Evolutionary conservation across 2,329 filamentous ascomycete genomes (phyloP).

Genomic region (Aspergillus clavatus): DNA sequence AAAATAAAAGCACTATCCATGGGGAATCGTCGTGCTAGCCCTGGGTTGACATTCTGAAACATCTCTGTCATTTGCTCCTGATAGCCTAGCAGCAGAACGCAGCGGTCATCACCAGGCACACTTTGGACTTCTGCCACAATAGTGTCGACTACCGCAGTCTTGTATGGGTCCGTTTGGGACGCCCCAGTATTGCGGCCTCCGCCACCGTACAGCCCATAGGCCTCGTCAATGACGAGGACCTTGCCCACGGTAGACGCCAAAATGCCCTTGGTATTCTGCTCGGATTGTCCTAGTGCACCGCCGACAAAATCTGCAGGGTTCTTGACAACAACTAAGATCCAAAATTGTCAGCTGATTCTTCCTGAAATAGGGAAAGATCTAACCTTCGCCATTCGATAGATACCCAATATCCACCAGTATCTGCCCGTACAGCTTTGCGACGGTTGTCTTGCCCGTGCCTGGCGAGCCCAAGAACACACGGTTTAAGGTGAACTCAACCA

Average conservation of each 20-base stretch:
- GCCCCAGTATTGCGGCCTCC: slow-evolving; percentile 23
- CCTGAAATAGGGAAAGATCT: slow-evolving; percentile 8
- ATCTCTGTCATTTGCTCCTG: slow-evolving; percentile 64
- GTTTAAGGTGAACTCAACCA: slow-evolving; percentile 61
- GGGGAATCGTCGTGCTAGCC: slow-evolving; percentile 62
- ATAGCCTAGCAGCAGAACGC: slow-evolving; percentile 68
- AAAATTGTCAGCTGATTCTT: background rate
- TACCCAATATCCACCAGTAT: slow-evolving; percentile 65
- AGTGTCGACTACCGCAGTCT: slow-evolving; percentile 64
- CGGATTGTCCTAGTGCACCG: slow-evolving; percentile 58
- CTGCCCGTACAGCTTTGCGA: slow-evolving; percentile 66
- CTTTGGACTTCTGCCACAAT: slow-evolving; percentile 70
- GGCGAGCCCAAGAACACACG: slow-evolving; percentile 66
- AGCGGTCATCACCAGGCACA: slow-evolving; percentile 65
- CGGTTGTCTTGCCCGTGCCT: slow-evolving; percentile 71
- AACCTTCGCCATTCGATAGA: slow-evolving; percentile 63
- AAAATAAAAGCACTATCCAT: slow-evolving; percentile 61
- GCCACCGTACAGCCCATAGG: slow-evolving; percentile 58
- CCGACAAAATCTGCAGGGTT: slow-evolving; percentile 72
- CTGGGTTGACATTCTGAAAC: slow-evolving; percentile 70
- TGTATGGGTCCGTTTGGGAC: slow-evolving; percentile 47
- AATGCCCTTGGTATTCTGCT: slow-evolving; percentile 67
- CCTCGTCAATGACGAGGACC: slow-evolving; percentile 75
- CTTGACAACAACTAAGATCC: slow-evolving; percentile 58
- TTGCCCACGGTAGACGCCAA: slow-evolving; percentile 64